Percentiles rank a stretch among this genome's conserved stretches.
phyloP scores from a whole-genome alignment of 1,284 basidiomycete genomes.

The Apiotrichum montevideense region DNA sequence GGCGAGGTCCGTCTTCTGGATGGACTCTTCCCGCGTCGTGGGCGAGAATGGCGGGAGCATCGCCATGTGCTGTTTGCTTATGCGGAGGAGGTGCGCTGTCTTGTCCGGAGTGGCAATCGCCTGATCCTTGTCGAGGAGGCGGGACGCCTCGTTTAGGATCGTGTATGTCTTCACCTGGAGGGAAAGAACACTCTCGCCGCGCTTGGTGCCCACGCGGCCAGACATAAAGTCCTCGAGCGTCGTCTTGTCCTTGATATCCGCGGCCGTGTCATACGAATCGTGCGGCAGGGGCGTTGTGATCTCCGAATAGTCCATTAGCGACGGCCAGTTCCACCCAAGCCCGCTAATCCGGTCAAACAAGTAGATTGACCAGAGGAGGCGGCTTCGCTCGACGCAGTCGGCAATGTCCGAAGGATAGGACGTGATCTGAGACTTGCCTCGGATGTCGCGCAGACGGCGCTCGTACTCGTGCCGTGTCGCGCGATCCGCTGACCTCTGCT shows the following conservation, averaged over 20 bases:
- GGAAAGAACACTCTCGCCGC: constrained; percentile 17
- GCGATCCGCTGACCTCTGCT: constrained; percentile 4
- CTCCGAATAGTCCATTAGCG: constrained; percentile 28
- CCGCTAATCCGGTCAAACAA: constrained; percentile 15
- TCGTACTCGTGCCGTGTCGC: constrained; percentile 17
- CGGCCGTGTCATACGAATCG: constrained; percentile 26
- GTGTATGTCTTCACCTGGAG: constrained; percentile 24
- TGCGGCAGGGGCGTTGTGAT: constrained; percentile 43
- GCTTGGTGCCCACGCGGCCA: neutral
- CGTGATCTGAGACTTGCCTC: constrained; percentile 24
- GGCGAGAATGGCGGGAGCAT: constrained; percentile 13
- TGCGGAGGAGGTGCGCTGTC: constrained; percentile 15
- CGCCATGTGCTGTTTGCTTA: constrained; percentile 25
- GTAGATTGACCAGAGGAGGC: constrained; percentile 39
- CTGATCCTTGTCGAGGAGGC: constrained; percentile 4
- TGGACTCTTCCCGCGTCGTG: constrained; percentile 8
- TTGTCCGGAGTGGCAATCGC: constrained; percentile 14
- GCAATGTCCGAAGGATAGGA: constrained; percentile 15
- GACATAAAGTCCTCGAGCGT: constrained; percentile 24
- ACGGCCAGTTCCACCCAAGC: constrained; percentile 22
- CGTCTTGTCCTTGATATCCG: constrained; percentile 20
- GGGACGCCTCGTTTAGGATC: constrained; percentile 17
- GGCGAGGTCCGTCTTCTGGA: constrained; percentile 10
- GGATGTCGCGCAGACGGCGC: constrained; percentile 15
- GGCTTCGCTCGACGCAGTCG: constrained; percentile 33